A percentile compares a stretch with the other conserved stretches of the same genome.
Evolutionary conservation across 1,139 yeast species (phyloP).

Genomic region (Blastobotrys serpentis): DNA sequence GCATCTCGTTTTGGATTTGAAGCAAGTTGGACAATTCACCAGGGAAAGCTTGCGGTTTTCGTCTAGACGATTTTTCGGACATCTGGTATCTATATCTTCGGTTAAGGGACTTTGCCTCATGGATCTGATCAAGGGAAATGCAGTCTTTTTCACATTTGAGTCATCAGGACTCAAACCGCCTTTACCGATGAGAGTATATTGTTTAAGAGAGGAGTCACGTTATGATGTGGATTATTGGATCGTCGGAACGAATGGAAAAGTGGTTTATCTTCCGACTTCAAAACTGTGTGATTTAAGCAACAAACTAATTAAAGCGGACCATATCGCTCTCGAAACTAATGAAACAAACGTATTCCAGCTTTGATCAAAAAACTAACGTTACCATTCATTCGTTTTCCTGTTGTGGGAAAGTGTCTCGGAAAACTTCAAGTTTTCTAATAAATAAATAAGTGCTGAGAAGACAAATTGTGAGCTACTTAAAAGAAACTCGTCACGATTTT

Average conservation of each 20-base stretch:
- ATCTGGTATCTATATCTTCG: not conserved
- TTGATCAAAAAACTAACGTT: too few relatives aligned
- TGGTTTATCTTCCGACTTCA: slow-evolving; percentile 4
- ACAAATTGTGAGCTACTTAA: too few relatives aligned
- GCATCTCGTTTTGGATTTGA: not conserved
- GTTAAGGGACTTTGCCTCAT: slow-evolving; percentile 1
- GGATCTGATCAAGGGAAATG: slow-evolving; percentile 1
- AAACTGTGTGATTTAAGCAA: not conserved
- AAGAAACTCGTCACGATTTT: too few relatives aligned
- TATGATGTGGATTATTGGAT: slow-evolving; percentile 3
- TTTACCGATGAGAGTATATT: slow-evolving; percentile 1
- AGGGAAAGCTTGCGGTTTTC: slow-evolving; percentile 1
- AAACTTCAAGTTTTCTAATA: too few relatives aligned
- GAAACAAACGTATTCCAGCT: not conserved
- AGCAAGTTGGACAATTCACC: not conserved
- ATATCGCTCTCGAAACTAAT: not conserved
- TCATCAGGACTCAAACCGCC: not conserved
- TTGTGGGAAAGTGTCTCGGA: too few relatives aligned
- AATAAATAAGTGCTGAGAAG: too few relatives aligned
- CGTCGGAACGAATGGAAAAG: slow-evolving; percentile 1
- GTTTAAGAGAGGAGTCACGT: slow-evolving; percentile 5
- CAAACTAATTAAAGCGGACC: not conserved
- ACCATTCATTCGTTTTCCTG: too few relatives aligned
- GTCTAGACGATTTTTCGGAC: slow-evolving; percentile 3
- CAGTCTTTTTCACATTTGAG: slow-evolving; percentile 2